Evolutionary conservation across 192 early-diverging fungal genomes (phyloP), one percentile per base, ranked within the genome.

Genomic region (Phlyctochytrium bullatum): DNA sequence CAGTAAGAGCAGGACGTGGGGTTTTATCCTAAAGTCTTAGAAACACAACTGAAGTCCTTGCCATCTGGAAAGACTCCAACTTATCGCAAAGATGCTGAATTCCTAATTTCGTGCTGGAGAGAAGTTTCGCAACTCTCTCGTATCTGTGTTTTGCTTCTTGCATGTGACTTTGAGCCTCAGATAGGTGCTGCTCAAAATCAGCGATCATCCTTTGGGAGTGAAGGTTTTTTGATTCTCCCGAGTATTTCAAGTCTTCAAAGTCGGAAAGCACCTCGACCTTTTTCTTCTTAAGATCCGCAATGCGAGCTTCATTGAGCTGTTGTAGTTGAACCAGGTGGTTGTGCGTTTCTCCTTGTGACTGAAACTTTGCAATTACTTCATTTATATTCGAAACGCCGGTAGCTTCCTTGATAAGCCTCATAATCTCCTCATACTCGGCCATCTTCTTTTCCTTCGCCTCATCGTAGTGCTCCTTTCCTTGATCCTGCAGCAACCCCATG

Each of bases 371-470:
- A 59, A 83, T 82, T 23, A 87, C 84, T 68, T 87, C 82, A 64
- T 78, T 76, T 52, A 87, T 83, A 69, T 80, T 78, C 25, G 71
- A 75, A 32, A 86, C 84, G 17, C 86, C 86, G 0, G 84, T 84
- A 1, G 84, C 84, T 62, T 87, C 86, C 63, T 86, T 87, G 65
- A 87, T 83, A 25, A 84, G 77, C 1, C 84, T 72, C 79, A 87
- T 86, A 17, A 74, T 82, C 54, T 86, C 86, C 64, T 86, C 84
- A 56, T 82, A 85, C 54, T 82, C 83, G 24, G 66, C 73, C 59
- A 87, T 64, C 61, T 83, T 79, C 28, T 75, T 64, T 61, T 83
- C 84, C 33, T 75, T 80, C 1, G 75, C 79, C 56, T 83, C 83
- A 66, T 86, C 84, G 53, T 80, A 82, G 20, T 78, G 80, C 32